Conservation (phyloP, 1,284 basidiomycete genomes). For the Filobasidium uniguttulatum region DNA sequence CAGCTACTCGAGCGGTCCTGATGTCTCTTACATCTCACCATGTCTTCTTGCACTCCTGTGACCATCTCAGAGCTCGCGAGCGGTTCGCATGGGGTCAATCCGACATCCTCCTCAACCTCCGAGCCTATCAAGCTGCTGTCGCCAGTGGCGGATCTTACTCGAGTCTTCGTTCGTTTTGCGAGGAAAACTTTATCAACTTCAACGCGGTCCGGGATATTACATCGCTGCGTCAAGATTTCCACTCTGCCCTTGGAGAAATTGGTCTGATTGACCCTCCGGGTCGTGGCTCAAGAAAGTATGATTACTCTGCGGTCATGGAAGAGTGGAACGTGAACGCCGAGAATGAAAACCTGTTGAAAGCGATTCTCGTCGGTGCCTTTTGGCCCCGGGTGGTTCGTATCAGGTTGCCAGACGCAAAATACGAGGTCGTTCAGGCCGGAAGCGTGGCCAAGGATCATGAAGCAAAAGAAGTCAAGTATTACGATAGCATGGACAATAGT, state of each 20-base stretch:
- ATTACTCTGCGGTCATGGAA: conserved; percentile 39
- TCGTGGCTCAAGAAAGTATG: conserved; percentile 22
- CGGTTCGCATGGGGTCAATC: conserved; percentile 60
- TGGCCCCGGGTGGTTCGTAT: conserved; percentile 67
- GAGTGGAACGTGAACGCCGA: conserved; percentile 47
- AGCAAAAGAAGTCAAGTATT: conserved; percentile 67
- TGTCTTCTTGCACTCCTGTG: conserved; percentile 10
- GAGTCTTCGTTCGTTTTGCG: conserved; percentile 54
- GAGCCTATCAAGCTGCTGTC: conserved; percentile 58
- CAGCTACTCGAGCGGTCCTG: no score
- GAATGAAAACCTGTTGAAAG: conserved; percentile 62
- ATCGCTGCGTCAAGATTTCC: conserved; percentile 62
- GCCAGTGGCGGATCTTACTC: conserved; percentile 43
- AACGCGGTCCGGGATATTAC: conserved; percentile 67
- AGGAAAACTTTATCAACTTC: conserved; percentile 72
- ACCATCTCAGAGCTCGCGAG: conserved; percentile 49
- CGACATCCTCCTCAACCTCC: conserved; percentile 69
- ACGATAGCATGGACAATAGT: conserved; percentile 41
- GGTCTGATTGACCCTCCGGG: conserved; percentile 49
- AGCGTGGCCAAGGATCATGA: conserved; percentile 66
- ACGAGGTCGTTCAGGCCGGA: conserved; percentile 66
- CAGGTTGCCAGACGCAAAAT: conserved; percentile 61
- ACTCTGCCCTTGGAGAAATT: conserved; percentile 55
- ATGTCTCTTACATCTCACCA: background rate
- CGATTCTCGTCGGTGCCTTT: conserved; percentile 64